Evolutionary conservation across 192 early-diverging fungal genomes (phyloP), one percentile per base, ranked within the genome.

Genomic region (Polychytrium aggregatum): DNA sequence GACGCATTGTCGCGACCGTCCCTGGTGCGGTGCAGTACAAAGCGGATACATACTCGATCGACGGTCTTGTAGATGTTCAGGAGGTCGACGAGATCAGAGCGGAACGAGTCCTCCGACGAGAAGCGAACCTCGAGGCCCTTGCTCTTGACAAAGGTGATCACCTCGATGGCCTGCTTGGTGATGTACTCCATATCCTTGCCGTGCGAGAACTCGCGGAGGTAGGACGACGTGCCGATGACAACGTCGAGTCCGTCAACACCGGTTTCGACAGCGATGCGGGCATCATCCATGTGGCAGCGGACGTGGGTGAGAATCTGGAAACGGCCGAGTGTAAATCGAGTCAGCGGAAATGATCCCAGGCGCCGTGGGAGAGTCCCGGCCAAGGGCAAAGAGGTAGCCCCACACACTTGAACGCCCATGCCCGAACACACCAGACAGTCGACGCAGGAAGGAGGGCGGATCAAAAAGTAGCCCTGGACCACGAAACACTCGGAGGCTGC

Each of bases 141-240:
- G 65, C 72, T 68, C 75, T 96, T 91, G 78, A 98, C 87, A 65
- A 84, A 98, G 60, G 76, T 74, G 64, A 98, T 91, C 22, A 98
- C 95, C 66, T 98, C 90, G 27, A 83, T 93, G 13, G 95, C 95
- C 55, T 87, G 82, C 61, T 90, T 81, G 68, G 86, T 89, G 51
- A 98, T 98, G 71, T 87, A 90, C 37, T 88, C 83, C 88, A 98
- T 98, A 64, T 98, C 92, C 72, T 98, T 98, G 53, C 95, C 95
- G 61, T 98, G 95, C 46, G 91, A 94, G 74, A 96, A 96, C 70
- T 98, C 91, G 41, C 95, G 82, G 45, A 98, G 74, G 57, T 84
- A 90, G 27, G 90, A 91, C 46, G 86, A 89, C 10, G 95, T 98
- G 36, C 95, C 95, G 62, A 98, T 98, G 37, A 98, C 95, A 18